A percentile compares a stretch with the other conserved stretches of the same genome.
Conservation (phyloP, 208 protist species). For the Herpetomonas muscarum region DNA sequence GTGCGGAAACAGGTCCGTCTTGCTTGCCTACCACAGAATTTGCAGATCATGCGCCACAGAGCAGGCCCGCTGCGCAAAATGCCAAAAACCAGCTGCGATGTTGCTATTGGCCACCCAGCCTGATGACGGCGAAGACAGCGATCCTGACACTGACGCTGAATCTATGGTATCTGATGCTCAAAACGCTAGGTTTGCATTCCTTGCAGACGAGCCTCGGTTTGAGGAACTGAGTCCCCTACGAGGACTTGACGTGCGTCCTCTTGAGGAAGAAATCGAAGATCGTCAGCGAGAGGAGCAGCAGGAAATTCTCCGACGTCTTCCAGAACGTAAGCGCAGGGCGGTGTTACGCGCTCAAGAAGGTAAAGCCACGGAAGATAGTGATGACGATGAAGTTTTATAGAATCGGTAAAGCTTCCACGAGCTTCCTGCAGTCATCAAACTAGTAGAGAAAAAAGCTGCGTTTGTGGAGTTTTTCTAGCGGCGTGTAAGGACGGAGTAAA, state of each 20-base stretch:
- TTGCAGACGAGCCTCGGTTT: constrained; percentile 23
- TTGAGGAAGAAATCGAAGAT: constrained; percentile 10
- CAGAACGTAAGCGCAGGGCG: constrained; percentile 33
- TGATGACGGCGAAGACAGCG: not conserved
- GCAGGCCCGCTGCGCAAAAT: constrained; percentile 44
- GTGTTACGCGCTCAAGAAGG: constrained; percentile 5
- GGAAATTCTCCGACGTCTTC: constrained; percentile 16
- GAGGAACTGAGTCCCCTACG: constrained; percentile 21
- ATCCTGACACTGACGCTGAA: constrained; percentile 6
- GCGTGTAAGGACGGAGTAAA: no score
- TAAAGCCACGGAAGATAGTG: not conserved
- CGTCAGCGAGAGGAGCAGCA: constrained; percentile 12
- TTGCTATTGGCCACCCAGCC: constrained; percentile 1
- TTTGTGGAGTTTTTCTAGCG: no score
- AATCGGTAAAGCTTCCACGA: not conserved
- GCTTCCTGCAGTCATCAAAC: not conserved
- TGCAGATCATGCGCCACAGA: constrained; percentile 31
- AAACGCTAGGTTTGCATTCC: constrained; percentile 24
- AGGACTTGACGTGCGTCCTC: constrained; percentile 28
- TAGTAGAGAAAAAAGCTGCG: not conserved
- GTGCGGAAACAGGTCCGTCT: constrained; percentile 29
- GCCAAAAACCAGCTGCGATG: constrained; percentile 29
- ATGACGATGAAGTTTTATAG: constrained; percentile 1
- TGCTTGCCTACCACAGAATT: constrained; percentile 47
- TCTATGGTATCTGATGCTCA: not conserved